Conservation (phyloP, 148 eudicot species). For the Euryodendron excelsum region DNA sequence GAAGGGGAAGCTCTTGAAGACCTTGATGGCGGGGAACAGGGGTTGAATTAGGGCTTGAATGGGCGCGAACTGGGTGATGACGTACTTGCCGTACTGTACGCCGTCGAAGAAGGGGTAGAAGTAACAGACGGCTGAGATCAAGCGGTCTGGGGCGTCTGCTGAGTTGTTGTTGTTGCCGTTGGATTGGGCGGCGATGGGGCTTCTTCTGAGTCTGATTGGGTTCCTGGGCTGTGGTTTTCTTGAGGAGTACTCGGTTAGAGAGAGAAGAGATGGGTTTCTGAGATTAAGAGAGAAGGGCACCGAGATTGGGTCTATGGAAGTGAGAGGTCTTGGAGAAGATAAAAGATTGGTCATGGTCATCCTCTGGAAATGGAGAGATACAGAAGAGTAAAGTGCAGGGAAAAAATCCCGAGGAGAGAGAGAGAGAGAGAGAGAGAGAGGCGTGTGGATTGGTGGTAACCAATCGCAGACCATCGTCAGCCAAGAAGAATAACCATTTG, state of each 20-base stretch:
- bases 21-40: slow-evolving; percentile 69
- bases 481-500: too few relatives aligned
- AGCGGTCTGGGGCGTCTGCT: slow-evolving; percentile 68
- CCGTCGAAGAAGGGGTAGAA: slow-evolving; percentile 97
- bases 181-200: slow-evolving; percentile 36
- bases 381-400: background rate
- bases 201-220: slow-evolving; percentile 19
- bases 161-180: slow-evolving; percentile 26
- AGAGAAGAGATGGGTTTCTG: slow-evolving; percentile 23
- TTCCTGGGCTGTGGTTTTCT: too few relatives aligned
- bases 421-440: background rate
- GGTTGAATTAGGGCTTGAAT: slow-evolving; percentile 72
- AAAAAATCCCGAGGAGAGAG: too few relatives aligned
- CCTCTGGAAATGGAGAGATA: background rate
- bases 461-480: too few relatives aligned
- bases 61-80: slow-evolving; percentile 68
- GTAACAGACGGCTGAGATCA: slow-evolving; percentile 82
- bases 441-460: background rate
- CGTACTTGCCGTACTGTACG: slow-evolving; percentile 78
- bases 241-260: slow-evolving; percentile 15
- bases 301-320: too few relatives aligned
- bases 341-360: slow-evolving; percentile 48
- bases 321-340: slow-evolving; percentile 30
- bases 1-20: slow-evolving; percentile 80
- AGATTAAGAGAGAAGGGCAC: slow-evolving; percentile 20